Evolutionary conservation across 148 eudicot genomes (phyloP), one percentile per base, ranked within the genome.

Genomic region (Persicaria maculosa): DNA sequence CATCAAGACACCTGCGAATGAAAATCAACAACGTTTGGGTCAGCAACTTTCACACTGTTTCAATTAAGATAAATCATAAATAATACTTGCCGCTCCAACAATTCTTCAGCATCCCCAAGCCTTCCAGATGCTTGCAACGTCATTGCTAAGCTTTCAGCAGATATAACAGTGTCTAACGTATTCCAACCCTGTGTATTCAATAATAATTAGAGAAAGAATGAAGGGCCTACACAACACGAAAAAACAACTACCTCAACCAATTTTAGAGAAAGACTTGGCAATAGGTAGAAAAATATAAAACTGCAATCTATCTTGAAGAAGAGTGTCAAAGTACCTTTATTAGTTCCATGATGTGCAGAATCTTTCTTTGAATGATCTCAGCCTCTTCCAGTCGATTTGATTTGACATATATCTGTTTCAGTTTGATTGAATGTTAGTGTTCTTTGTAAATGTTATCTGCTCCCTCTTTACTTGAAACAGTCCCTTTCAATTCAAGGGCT

Each of bases 311-410:
- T 16, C 47, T 59, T 16, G 44, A 46, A 68, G 48, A 31, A 62
- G 57, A 55, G 12, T 36, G 16, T 40, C 20, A 36, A 31, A 74
- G 72, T 79, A 95, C 99, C 97, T 95, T 95, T 72, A 90, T 81
- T 80, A 95, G 54, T 84, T 92, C 99, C 92, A 92, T 77, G 65
- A 84, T 80, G 72, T 92, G 94, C 80, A 95, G 74, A 77, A 90
- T 84, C 84, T 88, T 90, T 84, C 97, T 87, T 80, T 85, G 93
- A 72, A 86, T 59, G 70, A 76, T 82, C 79, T 86, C 90, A 76
- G 92, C 96, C 76, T 92, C 97, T 68, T 78, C 81, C 68, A 82
- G 82, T 76, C 77, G 83, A 74, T 79, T 84, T 64, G 89, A 83
- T 78, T 84, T 88, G 45, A 82, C 50, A 76, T 88, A 92, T 44